Base-by-base conservation (phyloP, 1,284 basidiomycete species). In the Apiotrichum sp. region DNA sequence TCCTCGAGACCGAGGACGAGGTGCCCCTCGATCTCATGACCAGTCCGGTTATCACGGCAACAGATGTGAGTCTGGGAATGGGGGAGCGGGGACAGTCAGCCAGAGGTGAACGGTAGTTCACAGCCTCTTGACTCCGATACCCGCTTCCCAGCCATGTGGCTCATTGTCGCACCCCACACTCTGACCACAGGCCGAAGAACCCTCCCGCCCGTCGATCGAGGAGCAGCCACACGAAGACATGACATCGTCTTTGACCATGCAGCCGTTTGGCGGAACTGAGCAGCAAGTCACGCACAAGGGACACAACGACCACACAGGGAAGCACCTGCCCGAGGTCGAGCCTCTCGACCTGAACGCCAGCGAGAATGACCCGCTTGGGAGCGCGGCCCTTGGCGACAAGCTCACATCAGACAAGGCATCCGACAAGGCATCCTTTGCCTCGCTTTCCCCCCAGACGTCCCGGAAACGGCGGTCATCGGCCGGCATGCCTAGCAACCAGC, bases 1-100 rank as follows among this genome's bases (percentile, higher is more conserved):
- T 99, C 41, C 90, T 98, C 65, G 93, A 99, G 76, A 97, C 95
- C 1, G 91, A 96, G 46, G 89, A 87, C 50, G 89, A 93, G 61
- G 86, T 98, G 36, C 95, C 96, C 2, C 88, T 85, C 47, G 89
- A 93, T 68, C 83, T 99, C 57, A 87, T 95, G 64, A 99, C 96
- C 0, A 92, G 88, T 76, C 96, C 96, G 29, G 79, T 95, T 22
- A 83, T 93, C 16, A 80, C 67, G 50, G 70, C 78, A 3, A 70
- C 70, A 4, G 71, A 77, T 44, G 71, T 75, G 53, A 64, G 71
- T 64, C 2, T 38, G 36, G 36, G 9, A 11, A 31, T 5, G 11
- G 29, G 14, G 32, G 29, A n/a, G 36, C 29, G 29, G 29, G 29
- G 29, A 29, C 29, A 29, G 29, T 29, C 29, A 29, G 29, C 29